Base-by-base conservation (phyloP, 2,329 filamentous ascomycete genomes). In the Aspergillus novoparasiticus region DNA sequence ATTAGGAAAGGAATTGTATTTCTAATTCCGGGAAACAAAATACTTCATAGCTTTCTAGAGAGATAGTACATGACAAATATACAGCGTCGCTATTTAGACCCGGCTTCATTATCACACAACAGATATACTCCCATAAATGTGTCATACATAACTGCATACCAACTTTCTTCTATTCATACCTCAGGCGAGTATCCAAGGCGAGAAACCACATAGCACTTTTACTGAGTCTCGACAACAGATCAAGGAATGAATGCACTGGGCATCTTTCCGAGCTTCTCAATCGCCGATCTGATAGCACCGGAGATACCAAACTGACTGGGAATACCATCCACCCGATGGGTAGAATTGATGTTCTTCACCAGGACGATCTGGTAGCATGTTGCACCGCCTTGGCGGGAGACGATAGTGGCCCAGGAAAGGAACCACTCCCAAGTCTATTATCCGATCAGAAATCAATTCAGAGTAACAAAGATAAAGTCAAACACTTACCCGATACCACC, bases 271-370 rank as follows among this genome's bases (percentile, higher is more conserved):
- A 41, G 16, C 39, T 41, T 41, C 39, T 41, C 8, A 19, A 41
- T n/a, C 39, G 39, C 39, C 8, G 39, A 41, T 10, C 16, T n/a
- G 19, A 41, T 41, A 4, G 16, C 39, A n/a, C 39, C 39, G 39
- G 39, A 41, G 3, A 41, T 41, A 10, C 85, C 89, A 72, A 85
- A 91, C 75, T 94, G 91, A 30, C 83, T 86, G n/a, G 81, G 72
- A 66, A 94, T 84, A 51, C 92, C 92, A 71, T 94, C 87, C 67
- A 94, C 82, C 69, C 93, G 90, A 82, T 96, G 92, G 34, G 88
- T 92, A 39, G 90, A 89, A 83, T 96, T 96, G 79, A 96, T 85
- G 83, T 96, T 96, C 88, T 96, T 96, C 78, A 94, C 90, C 63
- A 93, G 82, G 21, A 89, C 89, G 72, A 96, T 91, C 83, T 96